These are phyloP conservation scores for Dipodascopsis uninucleata DNA, from an alignment of 805 yeast species.

Conservation along the genomic window DNA sequence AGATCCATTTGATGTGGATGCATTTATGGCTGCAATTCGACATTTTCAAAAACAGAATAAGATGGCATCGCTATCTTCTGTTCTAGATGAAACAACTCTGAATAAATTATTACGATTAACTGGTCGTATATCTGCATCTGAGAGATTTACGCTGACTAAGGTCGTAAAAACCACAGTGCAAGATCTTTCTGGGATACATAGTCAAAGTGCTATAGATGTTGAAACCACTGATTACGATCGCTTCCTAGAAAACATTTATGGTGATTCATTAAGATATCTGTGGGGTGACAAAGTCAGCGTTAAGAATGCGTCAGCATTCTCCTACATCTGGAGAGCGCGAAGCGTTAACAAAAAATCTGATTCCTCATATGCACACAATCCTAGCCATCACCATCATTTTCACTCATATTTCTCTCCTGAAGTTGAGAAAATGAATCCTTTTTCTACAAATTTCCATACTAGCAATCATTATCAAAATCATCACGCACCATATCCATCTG, in stretches of 20 bases:
- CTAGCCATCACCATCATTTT: too few relatives aligned
- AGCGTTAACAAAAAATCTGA: too few relatives aligned
- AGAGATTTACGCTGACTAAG: slow-evolving; percentile 52
- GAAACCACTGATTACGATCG: slow-evolving; percentile 40
- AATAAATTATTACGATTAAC: slow-evolving; percentile 48
- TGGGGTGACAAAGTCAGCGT: slow-evolving; percentile 53
- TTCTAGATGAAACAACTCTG: slow-evolving; percentile 56
- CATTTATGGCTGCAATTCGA: slow-evolving; percentile 61
- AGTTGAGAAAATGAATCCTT: too few relatives aligned
- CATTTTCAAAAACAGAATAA: slow-evolving; percentile 73
- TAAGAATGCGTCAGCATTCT: slow-evolving; percentile 39
- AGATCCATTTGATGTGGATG: slow-evolving; percentile 77
- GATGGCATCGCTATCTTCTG: slow-evolving; percentile 46
- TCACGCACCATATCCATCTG: too few relatives aligned
- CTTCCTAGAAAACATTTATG: slow-evolving; percentile 34
- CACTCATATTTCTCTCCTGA: too few relatives aligned
- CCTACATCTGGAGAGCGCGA: too few relatives aligned
- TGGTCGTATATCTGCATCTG: slow-evolving; percentile 41
- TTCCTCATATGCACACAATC: too few relatives aligned
- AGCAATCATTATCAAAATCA: too few relatives aligned
- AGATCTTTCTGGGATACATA: slow-evolving; percentile 49
- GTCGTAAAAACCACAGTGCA: slow-evolving; percentile 72
- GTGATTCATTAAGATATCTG: slow-evolving; percentile 36
- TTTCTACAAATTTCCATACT: too few relatives aligned
- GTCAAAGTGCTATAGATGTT: slow-evolving; percentile 33